Percentiles rank a stretch among this genome's conserved stretches.
These are phyloP conservation scores for Sporisorium sorghi DNA, from an alignment of 1,284 basidiomycete genomes.

Conservation along the genomic window DNA sequence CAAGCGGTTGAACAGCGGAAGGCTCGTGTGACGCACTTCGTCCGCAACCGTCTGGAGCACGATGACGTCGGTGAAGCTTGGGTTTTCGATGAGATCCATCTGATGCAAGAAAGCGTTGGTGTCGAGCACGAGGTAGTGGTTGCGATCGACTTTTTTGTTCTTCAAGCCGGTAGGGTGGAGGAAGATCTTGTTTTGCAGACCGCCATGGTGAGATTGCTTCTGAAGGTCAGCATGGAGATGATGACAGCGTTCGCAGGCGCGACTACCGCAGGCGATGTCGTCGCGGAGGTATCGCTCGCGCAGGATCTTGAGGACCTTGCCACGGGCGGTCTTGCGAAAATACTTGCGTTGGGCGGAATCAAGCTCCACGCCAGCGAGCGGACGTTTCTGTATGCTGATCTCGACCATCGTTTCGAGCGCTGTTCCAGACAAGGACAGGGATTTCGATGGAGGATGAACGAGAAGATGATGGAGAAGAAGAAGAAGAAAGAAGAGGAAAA, in stretches of 20 bases:
- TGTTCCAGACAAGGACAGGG: too few species aligned
- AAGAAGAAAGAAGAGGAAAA: not conserved
- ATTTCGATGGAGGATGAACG: too few species aligned
- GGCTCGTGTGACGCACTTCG: constrained; percentile 92
- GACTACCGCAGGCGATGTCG: constrained; percentile 90
- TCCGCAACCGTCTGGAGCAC: constrained; percentile 94
- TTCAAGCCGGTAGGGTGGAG: constrained; percentile 48
- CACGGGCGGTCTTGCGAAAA: constrained; percentile 82
- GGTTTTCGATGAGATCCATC: constrained; percentile 61
- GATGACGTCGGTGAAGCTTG: constrained; percentile 72
- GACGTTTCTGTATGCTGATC: constrained; percentile 66
- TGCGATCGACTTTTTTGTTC: constrained; percentile 47
- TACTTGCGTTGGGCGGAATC: constrained; percentile 59
- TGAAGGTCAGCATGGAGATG: constrained; percentile 46
- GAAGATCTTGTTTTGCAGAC: constrained; percentile 72
- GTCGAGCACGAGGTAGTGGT: constrained; percentile 88
- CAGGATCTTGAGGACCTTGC: constrained; percentile 95
- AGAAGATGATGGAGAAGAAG: not conserved
- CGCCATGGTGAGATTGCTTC: constrained; percentile 69
- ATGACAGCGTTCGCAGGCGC: constrained; percentile 74
- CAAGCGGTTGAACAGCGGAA: constrained; percentile 84
- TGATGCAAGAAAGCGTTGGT: constrained; percentile 96
- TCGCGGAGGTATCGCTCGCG: constrained; percentile 93
- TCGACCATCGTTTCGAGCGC: constrained; percentile 33
- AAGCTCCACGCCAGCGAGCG: constrained; percentile 50